Evolutionary conservation across 2,329 filamentous ascomycete species (phyloP), one percentile per base, ranked within the genome.

Genomic region (Aureobasidium sp.): DNA sequence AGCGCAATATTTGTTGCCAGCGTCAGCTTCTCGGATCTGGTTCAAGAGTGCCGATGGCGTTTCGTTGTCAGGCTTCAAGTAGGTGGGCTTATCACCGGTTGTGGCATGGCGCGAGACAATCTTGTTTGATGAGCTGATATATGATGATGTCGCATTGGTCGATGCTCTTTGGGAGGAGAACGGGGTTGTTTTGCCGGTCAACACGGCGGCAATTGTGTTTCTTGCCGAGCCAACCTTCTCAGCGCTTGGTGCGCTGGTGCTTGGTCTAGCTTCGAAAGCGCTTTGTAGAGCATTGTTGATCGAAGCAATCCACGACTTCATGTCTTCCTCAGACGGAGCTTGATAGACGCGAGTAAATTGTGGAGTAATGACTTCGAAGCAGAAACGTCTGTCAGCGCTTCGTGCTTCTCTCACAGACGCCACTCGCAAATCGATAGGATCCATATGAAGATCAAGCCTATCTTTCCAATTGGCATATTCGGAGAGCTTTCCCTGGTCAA

Each of bases 391-490:
- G 63, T 98, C 94, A 1, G 90, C 88, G 67, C 94, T 95, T 21
- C 93, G 84, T 35, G 94, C 91, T 72, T 98, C 93, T 54, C 93
- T 83, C 14, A 98, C 94, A 14, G 93, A 97, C 8, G 93, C 93
- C 83, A 97, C 93, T 30, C 93, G 86, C 40, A 98, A 76, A 68
- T 98, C 94, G 59, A 98, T 97, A 0, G 93, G 93, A 2, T 97
- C 93, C 83, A 95, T 97, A 67, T 98, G 94, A 22, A 97, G 75
- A 69, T 98, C 93, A 21, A 98, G 79, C 67, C 83, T 91, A 67
- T 98, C 89, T 71, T 98, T 98, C 93, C 93, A 98, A 68, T 98
- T 97, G 67, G 90, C 95, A 70, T 98, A 98, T 66, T 98, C 93
- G 1, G 91, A 96, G 14, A 98, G 78, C 67, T 93, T 95, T 21